These are phyloP conservation scores for Trichoderma citrinoviride DNA, from an alignment of 2,329 filamentous ascomycete genomes.

Conservation along the genomic window DNA sequence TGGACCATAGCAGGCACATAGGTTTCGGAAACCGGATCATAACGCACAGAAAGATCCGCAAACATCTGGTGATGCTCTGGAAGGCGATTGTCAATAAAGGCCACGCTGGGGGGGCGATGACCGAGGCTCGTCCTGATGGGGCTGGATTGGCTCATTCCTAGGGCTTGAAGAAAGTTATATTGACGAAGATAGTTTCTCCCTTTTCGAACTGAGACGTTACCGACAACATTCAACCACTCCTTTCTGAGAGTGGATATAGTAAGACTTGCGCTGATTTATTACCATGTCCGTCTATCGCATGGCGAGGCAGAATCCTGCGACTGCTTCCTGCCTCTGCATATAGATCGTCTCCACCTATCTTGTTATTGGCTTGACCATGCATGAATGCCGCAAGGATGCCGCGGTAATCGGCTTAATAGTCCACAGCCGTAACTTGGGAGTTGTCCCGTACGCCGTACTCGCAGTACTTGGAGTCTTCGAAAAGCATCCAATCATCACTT, in stretches of 20 bases:
- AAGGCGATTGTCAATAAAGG: constrained; percentile 3
- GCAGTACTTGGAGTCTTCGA: neutral
- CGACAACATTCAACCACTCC: too few relatives aligned
- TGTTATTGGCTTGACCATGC: neutral
- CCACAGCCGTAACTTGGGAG: neutral
- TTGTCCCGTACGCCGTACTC: neutral
- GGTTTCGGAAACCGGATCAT: neutral
- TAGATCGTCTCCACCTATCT: neutral
- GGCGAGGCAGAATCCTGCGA: neutral
- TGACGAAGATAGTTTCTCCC: neutral
- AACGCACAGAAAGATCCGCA: neutral
- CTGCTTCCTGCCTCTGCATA: neutral
- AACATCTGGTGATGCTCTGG: neutral
- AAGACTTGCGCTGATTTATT: neutral
- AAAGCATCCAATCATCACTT: neutral
- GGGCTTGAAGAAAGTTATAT: neutral
- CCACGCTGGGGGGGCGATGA: neutral
- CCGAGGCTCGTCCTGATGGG: neutral
- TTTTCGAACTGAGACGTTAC: neutral
- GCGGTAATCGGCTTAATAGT: neutral
- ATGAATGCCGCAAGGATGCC: neutral
- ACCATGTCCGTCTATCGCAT: neutral
- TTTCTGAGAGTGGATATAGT: neutral
- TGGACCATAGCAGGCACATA: neutral
- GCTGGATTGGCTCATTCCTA: neutral